Base-by-base conservation (phyloP, 83 land plant genomes). In the Diphasiastrum complanatum region DNA sequence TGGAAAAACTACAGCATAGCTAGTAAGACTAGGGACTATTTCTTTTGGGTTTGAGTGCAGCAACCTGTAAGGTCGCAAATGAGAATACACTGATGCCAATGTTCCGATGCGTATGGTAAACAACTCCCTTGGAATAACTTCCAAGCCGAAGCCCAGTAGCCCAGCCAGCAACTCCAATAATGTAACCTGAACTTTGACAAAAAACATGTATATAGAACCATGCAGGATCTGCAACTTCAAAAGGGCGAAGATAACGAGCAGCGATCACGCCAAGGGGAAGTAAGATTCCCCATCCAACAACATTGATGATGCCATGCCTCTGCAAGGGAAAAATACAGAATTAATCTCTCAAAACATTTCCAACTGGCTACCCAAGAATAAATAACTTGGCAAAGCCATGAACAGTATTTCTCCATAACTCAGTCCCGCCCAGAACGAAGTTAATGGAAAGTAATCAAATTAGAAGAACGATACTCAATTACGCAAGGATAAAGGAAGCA, bases 121-220 rank as follows among this genome's bases (percentile, higher is more conserved):
- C 69, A 8, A 65, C 63, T 0, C 87, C 84, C 2, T 46, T 48
- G 14, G 85, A 80, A 48, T 61, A 19, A 5, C 61, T 48, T 3
- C 83, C 88, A 0, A 92, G 80, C 36, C 51, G 31, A 18, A 92
- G 51, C 27, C 98, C 98, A 5, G 75, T 58, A 0, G 70, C 87
- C 71, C 87, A 92, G 38, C 91, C 95, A 5, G 65, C 77, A 0
- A 79, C 73, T 12, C 98, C 98, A 3, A 81, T 36, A 18, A 55
- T 0, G 55, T 76, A 82, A 28, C 76, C 91, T 14, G 59, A 26
- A n/a, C 70, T 50, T 47, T 92, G 98, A 25, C 77, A 37, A 19
- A 58, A 71, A 10, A 80, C 80, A 45, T 92, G 98, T n/a, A 70
- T 68, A 60, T 87, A 92, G 67, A 92, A 92, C 98, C 98, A 92